A percentile compares a stretch with the other conserved stretches of the same genome.
Evolutionary conservation across 495 filamentous ascomycete species (phyloP).

Genomic region (Penicillium angulare): DNA sequence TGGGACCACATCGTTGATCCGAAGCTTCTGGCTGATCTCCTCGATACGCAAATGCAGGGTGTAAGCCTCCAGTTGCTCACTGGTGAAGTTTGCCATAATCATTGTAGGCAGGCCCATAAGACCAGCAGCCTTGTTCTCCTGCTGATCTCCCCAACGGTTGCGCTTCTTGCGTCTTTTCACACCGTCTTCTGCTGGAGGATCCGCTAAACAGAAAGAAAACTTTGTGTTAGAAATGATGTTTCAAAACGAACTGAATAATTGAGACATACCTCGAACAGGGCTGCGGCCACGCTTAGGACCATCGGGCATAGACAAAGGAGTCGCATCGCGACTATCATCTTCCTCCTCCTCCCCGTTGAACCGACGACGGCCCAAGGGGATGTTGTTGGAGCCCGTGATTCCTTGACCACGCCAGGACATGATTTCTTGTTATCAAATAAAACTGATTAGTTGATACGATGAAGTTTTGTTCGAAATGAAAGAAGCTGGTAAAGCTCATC

Average conservation of each 20-base stretch:
- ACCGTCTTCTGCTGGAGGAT: slow-evolving; percentile 63
- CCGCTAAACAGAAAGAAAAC: slow-evolving; percentile 20
- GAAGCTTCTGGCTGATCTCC: slow-evolving; percentile 97
- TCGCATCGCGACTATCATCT: slow-evolving; percentile 57
- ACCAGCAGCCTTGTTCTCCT: slow-evolving; percentile 96
- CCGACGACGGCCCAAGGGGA: slow-evolving; percentile 87
- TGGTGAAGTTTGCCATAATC: slow-evolving; percentile 96
- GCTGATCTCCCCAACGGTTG: slow-evolving; percentile 94
- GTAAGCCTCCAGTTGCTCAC: slow-evolving; percentile 96
- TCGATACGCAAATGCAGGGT: slow-evolving; percentile 92
- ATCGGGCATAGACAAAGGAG: slow-evolving; percentile 49
- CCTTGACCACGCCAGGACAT: slow-evolving; percentile 96
- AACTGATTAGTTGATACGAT: slow-evolving; percentile 17
- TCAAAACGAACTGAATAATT: background rate
- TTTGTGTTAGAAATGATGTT: background rate
- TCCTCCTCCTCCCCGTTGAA: slow-evolving; percentile 73
- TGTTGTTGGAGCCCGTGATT: slow-evolving; percentile 97
- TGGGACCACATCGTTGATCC: slow-evolving; percentile 96
- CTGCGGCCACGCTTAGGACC: slow-evolving; percentile 74
- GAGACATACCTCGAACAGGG: slow-evolving; percentile 57
- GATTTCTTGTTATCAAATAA: too few species aligned
- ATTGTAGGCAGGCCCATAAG: slow-evolving; percentile 96
- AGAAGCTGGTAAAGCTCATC: background rate
- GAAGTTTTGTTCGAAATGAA: background rate
- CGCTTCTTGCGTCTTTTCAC: slow-evolving; percentile 88